Base-by-base conservation (phyloP, 116 monocot species). In the Iris pallida region DNA sequence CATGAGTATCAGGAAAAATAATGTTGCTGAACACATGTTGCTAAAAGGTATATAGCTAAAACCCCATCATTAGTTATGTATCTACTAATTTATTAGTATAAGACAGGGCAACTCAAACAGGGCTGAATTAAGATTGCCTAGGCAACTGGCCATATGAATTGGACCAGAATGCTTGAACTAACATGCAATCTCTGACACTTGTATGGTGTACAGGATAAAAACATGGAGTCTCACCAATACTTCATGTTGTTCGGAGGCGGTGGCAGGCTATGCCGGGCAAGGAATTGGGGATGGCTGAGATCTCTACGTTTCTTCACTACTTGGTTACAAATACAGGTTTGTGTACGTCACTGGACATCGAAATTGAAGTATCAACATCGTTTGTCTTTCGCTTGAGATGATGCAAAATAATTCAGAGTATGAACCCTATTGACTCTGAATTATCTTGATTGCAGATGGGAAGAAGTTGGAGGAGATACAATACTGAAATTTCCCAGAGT, bases 401-500 rank as follows among this genome's bases (percentile, higher is more conserved):
- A 45, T 48, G 5, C 16, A 64, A 11, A 17, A 16, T 47, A 18
- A 0, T 16, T 0, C 47, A 48, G 3, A n/a, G n/a, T 18, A 13
- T 17, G 18, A 20, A 16, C 3, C 63, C 47, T 17, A 47, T 47
- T 6, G 47, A n/a, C 47, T 64, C 16, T 49, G 48, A 14, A 12
- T 45, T 20, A 47, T 65, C 7, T 53, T 5, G 55, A 64, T 40
- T 74, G 57, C 77, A 97, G 97, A 80, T 97, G 97, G 92, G 87
- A 92, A 65, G 92, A 92, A 68, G 83, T 90, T 71, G 97, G 92
- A 57, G 76, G 68, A 5, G 80, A 85, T 40, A 69, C 47, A n/a
- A 72, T 97, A 66, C 49, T 83, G 55, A 83, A 89, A 75, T 97
- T 97, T 74, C 97, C 97, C 8, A 85, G 97, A 87, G 92, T 97